A percentile compares a stretch with the other conserved stretches of the same genome.
These are phyloP conservation scores for Pulveroboletus frians DNA, from an alignment of 768 basidiomycete genomes.

Conservation along the genomic window DNA sequence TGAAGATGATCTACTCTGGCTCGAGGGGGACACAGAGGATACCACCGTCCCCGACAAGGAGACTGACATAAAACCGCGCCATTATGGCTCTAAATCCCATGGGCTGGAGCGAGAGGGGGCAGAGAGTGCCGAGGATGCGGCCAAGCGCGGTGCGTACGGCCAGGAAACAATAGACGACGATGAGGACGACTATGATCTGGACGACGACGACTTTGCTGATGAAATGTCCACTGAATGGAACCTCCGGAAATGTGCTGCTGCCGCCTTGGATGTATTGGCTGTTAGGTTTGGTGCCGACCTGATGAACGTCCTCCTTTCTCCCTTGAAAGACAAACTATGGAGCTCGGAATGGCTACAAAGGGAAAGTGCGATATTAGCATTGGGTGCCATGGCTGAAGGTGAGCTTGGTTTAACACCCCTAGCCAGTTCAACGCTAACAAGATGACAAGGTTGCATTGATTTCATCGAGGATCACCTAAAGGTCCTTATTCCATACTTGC, in stretches of 20 bases:
- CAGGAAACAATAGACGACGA: constrained; percentile 81
- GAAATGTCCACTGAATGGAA: constrained; percentile 99
- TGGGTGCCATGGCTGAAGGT: constrained; percentile 99
- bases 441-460: constrained; percentile 81
- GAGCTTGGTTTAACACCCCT: constrained; percentile 18
- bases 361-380: constrained; percentile 91
- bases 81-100: constrained; percentile 83
- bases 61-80: constrained; percentile 92
- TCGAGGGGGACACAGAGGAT: constrained; percentile 89
- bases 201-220: constrained; percentile 86
- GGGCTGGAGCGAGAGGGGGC: constrained; percentile 67
- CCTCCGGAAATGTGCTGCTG: constrained; percentile 94
- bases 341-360: constrained; percentile 88
- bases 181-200: constrained; percentile 81
- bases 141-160: constrained; percentile 61
- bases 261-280: constrained; percentile 93
- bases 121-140: constrained; percentile 34
- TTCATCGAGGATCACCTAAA: constrained; percentile 91
- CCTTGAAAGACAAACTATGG: constrained; percentile 92
- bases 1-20: constrained; percentile 91
- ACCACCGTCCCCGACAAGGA: constrained; percentile 90
- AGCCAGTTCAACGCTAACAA: constrained; percentile 6
- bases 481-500: constrained; percentile 89
- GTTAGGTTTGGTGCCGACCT: constrained; percentile 90
- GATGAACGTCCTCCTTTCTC: constrained; percentile 80